phyloP scores from a whole-genome alignment of 495 filamentous ascomycete genomes.

The Podospora pseudoanserina region DNA sequence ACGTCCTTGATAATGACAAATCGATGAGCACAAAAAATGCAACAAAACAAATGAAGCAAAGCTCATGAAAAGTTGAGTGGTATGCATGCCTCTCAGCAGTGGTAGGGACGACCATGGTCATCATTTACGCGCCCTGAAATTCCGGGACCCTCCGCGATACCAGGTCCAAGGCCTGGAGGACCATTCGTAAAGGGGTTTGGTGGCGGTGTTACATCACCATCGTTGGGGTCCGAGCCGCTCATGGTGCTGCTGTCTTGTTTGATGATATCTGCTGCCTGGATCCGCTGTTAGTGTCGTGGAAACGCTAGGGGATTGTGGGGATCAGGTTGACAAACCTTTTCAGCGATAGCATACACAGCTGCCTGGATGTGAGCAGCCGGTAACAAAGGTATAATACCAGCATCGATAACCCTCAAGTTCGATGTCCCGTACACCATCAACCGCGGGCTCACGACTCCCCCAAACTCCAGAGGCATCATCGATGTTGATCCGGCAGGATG shows the following conservation, averaged over 20 bases:
- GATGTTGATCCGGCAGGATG: conserved; percentile 40
- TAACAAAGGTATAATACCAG: conserved; percentile 49
- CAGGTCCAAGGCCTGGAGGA: not conserved
- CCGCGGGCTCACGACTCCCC: conserved; percentile 46
- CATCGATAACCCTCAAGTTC: conserved; percentile 46
- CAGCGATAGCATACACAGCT: conserved; percentile 54
- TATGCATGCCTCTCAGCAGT: too few species aligned
- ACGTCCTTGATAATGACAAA: not conserved
- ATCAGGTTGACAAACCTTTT: conserved; percentile 36
- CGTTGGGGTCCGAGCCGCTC: not conserved
- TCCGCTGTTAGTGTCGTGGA: not conserved
- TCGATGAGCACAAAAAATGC: not conserved
- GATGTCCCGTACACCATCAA: conserved; percentile 47
- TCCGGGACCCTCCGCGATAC: not conserved
- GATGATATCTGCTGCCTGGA: not conserved
- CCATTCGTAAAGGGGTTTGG: not conserved
- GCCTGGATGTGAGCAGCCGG: conserved; percentile 44
- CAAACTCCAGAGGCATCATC: conserved; percentile 40
- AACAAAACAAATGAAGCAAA: not conserved
- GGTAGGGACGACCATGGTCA: too few species aligned
- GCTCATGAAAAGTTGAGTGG: not conserved
- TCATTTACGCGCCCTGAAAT: not conserved
- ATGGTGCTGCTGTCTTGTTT: not conserved
- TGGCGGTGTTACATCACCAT: not conserved
- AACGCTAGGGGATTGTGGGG: not conserved